Evolutionary conservation across 768 basidiomycete species (phyloP), one percentile per base, ranked within the genome.

Genomic region (Lyophyllum shimeji): DNA sequence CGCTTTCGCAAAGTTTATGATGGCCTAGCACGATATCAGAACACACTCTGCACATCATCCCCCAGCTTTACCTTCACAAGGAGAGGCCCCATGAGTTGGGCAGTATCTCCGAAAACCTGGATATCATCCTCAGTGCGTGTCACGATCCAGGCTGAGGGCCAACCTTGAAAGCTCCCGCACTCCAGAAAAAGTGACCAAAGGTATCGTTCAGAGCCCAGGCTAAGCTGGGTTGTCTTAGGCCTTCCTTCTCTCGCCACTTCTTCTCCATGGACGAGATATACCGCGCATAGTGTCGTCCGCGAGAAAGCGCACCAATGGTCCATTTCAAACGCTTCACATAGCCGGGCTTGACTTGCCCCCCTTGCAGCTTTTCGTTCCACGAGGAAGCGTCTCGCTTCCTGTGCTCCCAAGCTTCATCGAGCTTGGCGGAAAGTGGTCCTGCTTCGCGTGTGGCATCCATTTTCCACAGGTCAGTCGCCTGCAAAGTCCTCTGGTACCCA

Each of bases 401-500:
- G 7, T 65, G 66, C 3, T 65, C 72, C 78, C 86, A 87, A 7
- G 84, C 74, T 13, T 68, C 74, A 53, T 89, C 80, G 23, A 92
- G 76, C 59, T 74, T 73, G 11, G 71, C 69, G 1, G 84, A 79
- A 25, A 91, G 73, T 18, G 63, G 57, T 0, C 75, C 78, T 15
- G 82, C 73, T 60, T 85, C 77, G 27, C 79, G 77, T 3, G 75
- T 63, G 3, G 74, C 65, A 53, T 82, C 81, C 57, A 91, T 72
- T 64, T 82, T 83, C 87, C 87, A 90, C 12, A 91, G 69, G 69
- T 93, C 90, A 1, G 86, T 82, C 0, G 86, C 85, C 63, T 88
- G 87, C 8, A 93, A 73, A 1, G 87, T 85, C 27, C 90, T 76
- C 63, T 88, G 85, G 63, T 86, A 90, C 0, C 89, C 88, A 39